Base-by-base conservation (phyloP, 2,329 filamentous ascomycete genomes). In the Penicillium psychrosexuale region DNA sequence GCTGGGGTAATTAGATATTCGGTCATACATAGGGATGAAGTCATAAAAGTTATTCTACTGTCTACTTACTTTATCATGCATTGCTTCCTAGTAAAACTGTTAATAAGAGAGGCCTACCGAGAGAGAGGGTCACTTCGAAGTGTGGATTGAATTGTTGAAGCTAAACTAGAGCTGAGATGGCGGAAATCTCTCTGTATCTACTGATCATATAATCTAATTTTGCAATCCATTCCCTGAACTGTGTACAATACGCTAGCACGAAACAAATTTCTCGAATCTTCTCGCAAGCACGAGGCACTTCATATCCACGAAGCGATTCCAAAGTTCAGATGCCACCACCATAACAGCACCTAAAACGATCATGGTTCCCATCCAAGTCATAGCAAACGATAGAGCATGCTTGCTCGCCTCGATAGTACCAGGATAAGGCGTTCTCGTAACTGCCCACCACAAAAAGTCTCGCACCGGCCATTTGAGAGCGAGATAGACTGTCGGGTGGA, bases 1-100 rank as follows among this genome's bases (percentile, higher is more conserved):
- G 31, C 44, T 56, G 57, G 56, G 33, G 19, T 51, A 19, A 54
- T 59, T 49, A 60, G 60, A 64, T 68, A 61, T 66, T 56, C 48
- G 55, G 53, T 62, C 60, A 55, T 56, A 44, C 36, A 51, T 59
- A 43, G 47, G 11, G 49, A 44, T 34, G 50, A 51, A 17, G 24
- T 42, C 31, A 46, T 24, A 57, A 58, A 58, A 64, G 51, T 56
- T 51, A 39, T 39, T 51, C 15, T 54, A n/a, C 5, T 49, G n/a
- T 50, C 15, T 53, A 30, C 15, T 19, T 54, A n/a, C 4, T 51
- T n/a, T 24, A 9, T 13, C 13, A 19, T 34, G 13, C 17, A 22
- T 15, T 31, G 6, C 17, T 5, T 43, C 8, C 8, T n/a, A 15
- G 12, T n/a, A 11, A 45, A 22, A 11, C 5, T 6, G 13, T 11